These are phyloP conservation scores for Warburgia ugandensis DNA, from an alignment of 164 flowering plant genomes.

Conservation along the genomic window DNA sequence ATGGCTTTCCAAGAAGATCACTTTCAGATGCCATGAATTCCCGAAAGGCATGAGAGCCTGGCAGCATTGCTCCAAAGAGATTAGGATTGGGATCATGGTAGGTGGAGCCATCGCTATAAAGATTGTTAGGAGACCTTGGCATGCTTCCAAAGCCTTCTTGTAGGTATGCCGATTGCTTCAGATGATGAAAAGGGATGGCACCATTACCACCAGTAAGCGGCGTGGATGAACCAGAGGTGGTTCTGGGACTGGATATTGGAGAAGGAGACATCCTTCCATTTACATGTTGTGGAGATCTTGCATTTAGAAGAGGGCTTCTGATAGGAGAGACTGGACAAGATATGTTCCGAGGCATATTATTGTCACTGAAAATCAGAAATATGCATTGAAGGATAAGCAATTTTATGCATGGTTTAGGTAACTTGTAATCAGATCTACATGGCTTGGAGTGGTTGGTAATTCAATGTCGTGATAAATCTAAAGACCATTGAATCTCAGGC, in stretches of 20 bases:
- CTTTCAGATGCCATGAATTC: conserved; percentile 42
- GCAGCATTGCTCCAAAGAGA: conserved; percentile 44
- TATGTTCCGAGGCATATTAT: conserved; percentile 43
- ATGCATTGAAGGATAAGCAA: not conserved
- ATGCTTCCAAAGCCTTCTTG: conserved; percentile 52
- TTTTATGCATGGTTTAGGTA: too few relatives aligned
- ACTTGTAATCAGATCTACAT: too few relatives aligned
- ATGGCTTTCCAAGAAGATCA: conserved; percentile 40
- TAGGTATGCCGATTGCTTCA: conserved; percentile 39
- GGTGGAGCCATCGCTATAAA: conserved; percentile 31
- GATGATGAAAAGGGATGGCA: conserved; percentile 58
- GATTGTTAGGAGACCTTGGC: conserved; percentile 37
- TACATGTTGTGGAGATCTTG: conserved; percentile 67
- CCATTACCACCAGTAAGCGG: conserved; percentile 80
- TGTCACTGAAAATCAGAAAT: conserved; percentile 38
- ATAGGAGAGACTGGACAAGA: conserved; percentile 94
- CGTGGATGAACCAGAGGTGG: conserved; percentile 73
- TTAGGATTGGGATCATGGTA: conserved; percentile 50
- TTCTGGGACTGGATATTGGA: conserved; percentile 75
- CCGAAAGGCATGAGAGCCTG: conserved; percentile 47
- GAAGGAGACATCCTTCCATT: conserved; percentile 78
- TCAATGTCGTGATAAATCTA: too few relatives aligned
- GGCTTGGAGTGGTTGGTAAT: too few relatives aligned
- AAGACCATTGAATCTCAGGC: too few relatives aligned
- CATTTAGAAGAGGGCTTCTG: conserved; percentile 66